A percentile compares a stretch with the other conserved stretches of the same genome.
Evolutionary conservation across 305 asterid species (phyloP).

Genomic region (Vinca major): DNA sequence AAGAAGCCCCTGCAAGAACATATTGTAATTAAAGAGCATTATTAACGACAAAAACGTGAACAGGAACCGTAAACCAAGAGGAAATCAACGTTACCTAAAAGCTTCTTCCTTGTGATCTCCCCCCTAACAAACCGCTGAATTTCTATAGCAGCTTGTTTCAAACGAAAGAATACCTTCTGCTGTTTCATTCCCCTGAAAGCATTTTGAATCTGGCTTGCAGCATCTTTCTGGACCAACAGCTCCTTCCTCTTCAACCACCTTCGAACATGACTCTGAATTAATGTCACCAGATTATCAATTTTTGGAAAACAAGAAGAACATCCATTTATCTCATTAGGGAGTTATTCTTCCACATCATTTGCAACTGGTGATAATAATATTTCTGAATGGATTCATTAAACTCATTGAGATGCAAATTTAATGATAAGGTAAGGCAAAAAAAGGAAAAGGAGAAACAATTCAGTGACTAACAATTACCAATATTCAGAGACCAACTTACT

Average conservation of each 20-base stretch:
- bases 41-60: slow-evolving; percentile 11
- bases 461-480: background rate
- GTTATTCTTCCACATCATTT: background rate
- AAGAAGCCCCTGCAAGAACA: slow-evolving; percentile 39
- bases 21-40: slow-evolving; percentile 1
- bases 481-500: slow-evolving; percentile 30
- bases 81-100: slow-evolving; percentile 36
- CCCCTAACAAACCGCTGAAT: slow-evolving; percentile 73
- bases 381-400: background rate
- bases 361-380: background rate
- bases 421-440: background rate
- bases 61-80: background rate
- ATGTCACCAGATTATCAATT: slow-evolving; percentile 14
- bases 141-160: slow-evolving; percentile 42
- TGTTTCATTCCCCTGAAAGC: slow-evolving; percentile 46
- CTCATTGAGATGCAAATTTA: background rate
- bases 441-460: background rate
- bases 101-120: slow-evolving; percentile 54
- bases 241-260: slow-evolving; percentile 43
- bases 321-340: background rate
- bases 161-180: slow-evolving; percentile 31
- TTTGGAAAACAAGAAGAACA: background rate
- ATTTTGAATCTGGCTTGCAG: slow-evolving; percentile 53
- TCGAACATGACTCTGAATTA: slow-evolving; percentile 33
- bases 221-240: slow-evolving; percentile 39